Evolutionary conservation across 371 early-diverging fungal genomes (phyloP).

Genomic region (Apophysomyces sp.): DNA sequence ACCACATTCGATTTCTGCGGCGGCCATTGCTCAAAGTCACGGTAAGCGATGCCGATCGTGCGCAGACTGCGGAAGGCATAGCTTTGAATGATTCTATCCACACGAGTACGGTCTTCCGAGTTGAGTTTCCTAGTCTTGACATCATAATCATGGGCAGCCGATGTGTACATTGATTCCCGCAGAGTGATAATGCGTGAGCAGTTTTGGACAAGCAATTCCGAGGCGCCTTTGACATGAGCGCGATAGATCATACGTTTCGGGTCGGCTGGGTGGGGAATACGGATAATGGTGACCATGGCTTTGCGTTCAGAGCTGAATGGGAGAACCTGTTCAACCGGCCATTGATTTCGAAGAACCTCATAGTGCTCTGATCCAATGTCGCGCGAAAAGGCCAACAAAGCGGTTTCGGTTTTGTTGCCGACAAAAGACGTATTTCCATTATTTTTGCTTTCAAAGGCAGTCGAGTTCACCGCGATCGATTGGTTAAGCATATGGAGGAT

Average conservation of each 20-base stretch:
- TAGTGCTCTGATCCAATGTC: conserved; percentile 46
- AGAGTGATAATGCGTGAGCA: conserved; percentile 36
- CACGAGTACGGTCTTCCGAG: conserved; percentile 38
- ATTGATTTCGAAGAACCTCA: conserved; percentile 43
- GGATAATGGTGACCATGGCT: conserved; percentile 81
- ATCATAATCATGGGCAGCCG: conserved; percentile 32
- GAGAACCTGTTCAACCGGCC: conserved; percentile 58
- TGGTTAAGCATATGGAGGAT: conserved; percentile 50
- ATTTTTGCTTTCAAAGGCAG: conserved; percentile 75
- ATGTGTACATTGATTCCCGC: conserved; percentile 22
- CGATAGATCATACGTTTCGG: conserved; percentile 47
- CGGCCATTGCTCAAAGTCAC: conserved; percentile 64
- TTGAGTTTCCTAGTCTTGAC: conserved; percentile 50
- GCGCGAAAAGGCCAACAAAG: conserved; percentile 67
- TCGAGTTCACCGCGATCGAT: conserved; percentile 77
- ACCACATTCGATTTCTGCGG: conserved; percentile 27
- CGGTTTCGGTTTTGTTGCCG: conserved; percentile 92
- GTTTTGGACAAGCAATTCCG: conserved; percentile 73
- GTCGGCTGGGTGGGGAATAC: conserved; percentile 39
- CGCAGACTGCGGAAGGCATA: conserved; percentile 62
- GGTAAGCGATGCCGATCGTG: conserved; percentile 70
- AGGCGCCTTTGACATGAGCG: conserved; percentile 84
- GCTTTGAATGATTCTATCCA: conserved; percentile 57
- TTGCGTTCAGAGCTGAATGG: conserved; percentile 87
- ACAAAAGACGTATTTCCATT: conserved; percentile 56